Conservation (phyloP, 129 eudicot genomes). For the Pittosporum tobira region DNA sequence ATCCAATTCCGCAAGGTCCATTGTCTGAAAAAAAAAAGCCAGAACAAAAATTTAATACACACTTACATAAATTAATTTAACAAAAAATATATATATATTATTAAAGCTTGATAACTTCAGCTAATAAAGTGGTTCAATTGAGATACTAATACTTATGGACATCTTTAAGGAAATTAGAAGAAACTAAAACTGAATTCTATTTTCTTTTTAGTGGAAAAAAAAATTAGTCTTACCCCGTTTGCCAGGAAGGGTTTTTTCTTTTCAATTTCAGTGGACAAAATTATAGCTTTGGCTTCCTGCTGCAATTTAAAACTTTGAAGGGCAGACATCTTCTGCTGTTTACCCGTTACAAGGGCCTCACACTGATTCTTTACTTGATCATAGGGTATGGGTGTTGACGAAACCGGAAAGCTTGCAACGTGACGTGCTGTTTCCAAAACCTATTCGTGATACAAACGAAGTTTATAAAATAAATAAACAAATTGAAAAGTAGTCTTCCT, state of each 20-base stretch:
- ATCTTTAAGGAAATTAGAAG: neutral
- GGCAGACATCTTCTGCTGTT: slow-evolving; percentile 74
- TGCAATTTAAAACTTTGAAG: slow-evolving; percentile 61
- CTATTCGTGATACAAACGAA: slow-evolving; percentile 21
- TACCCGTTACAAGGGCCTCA: slow-evolving; percentile 65
- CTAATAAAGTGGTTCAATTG: neutral
- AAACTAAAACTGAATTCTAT: no score
- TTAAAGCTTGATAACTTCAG: neutral
- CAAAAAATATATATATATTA: no score
- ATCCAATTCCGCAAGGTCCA: slow-evolving; percentile 27
- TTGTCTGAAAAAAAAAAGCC: slow-evolving; percentile 11
- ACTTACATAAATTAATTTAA: no score
- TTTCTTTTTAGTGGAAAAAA: neutral
- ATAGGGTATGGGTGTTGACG: slow-evolving; percentile 45
- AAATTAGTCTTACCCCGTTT: slow-evolving; percentile 34
- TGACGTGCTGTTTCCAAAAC: slow-evolving; percentile 77
- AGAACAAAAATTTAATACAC: neutral
- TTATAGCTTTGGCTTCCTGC: slow-evolving; percentile 42
- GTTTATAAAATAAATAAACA: no score
- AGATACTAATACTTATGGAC: no score
- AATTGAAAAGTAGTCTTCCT: no score
- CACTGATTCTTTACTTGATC: slow-evolving; percentile 71
- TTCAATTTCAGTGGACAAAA: slow-evolving; percentile 29
- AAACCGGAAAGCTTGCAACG: slow-evolving; percentile 61
- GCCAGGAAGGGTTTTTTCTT: slow-evolving; percentile 14